These are phyloP conservation scores for Corrigiola litoralis DNA, from an alignment of 179 eudicot species.

Conservation along the genomic window DNA sequence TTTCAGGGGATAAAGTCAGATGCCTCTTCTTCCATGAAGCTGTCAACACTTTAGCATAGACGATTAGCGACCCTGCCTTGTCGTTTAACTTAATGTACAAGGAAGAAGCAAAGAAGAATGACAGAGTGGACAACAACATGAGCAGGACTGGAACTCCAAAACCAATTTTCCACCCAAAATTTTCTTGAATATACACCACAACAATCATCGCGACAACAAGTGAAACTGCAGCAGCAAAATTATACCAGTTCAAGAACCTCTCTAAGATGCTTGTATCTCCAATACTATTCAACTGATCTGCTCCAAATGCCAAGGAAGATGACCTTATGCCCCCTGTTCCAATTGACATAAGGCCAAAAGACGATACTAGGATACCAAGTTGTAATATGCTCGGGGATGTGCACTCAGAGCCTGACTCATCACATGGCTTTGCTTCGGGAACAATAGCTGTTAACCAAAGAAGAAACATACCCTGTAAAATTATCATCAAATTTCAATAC, in stretches of 20 bases:
- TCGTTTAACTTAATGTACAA: slow-evolving; percentile 38
- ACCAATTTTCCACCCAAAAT: slow-evolving; percentile 60
- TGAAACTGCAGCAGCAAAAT: slow-evolving; percentile 27
- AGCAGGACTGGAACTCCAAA: slow-evolving; percentile 49
- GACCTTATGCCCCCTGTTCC: slow-evolving; percentile 51
- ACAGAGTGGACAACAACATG: slow-evolving; percentile 38
- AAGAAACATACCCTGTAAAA: slow-evolving; percentile 6
- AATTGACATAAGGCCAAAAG: slow-evolving; percentile 42
- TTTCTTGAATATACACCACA: slow-evolving; percentile 58
- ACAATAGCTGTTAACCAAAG: slow-evolving; percentile 11
- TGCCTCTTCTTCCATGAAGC: slow-evolving; percentile 42
- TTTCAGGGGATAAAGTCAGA: slow-evolving; percentile 6
- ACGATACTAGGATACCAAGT: slow-evolving; percentile 16
- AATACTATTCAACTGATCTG: slow-evolving; percentile 35
- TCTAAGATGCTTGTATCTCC: slow-evolving; percentile 20
- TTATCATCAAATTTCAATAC: too few species aligned
- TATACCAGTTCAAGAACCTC: slow-evolving; percentile 51
- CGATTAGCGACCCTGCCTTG: slow-evolving; percentile 33
- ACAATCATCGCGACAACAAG: slow-evolving; percentile 34
- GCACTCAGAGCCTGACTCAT: not conserved
- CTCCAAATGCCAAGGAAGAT: slow-evolving; percentile 46
- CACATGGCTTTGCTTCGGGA: slow-evolving; percentile 14
- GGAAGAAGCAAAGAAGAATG: slow-evolving; percentile 47
- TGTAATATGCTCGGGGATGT: not conserved
- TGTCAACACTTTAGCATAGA: slow-evolving; percentile 41